Conservation (phyloP, 2,329 filamentous ascomycete species). For the Penicillium sp. region DNA sequence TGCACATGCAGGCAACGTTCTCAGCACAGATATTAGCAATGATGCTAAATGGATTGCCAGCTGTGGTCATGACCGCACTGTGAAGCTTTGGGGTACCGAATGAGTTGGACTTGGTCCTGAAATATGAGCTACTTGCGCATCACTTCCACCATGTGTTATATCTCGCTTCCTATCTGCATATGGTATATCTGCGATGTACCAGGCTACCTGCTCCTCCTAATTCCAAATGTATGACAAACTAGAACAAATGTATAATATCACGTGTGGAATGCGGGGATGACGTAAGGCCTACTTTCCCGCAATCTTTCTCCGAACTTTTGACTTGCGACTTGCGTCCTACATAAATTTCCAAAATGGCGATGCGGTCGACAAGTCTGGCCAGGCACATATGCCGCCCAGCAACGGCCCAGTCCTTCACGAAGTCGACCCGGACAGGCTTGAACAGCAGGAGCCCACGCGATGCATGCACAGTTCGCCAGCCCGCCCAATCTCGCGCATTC, state of each 20-base stretch:
- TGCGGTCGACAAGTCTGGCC: slow-evolving; percentile 11
- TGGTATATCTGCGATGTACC: background rate
- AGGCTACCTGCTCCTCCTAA: background rate
- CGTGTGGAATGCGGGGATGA: slow-evolving; percentile 22
- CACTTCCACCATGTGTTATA: background rate
- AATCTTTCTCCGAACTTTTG: background rate
- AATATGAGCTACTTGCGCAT: background rate
- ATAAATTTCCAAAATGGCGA: slow-evolving; percentile 13
- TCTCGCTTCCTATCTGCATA: background rate
- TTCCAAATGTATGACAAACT: background rate
- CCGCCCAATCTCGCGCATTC: background rate
- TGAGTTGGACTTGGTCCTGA: slow-evolving; percentile 43
- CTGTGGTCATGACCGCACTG: slow-evolving; percentile 88
- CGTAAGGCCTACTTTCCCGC: slow-evolving; percentile 17
- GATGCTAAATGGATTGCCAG: slow-evolving; percentile 93
- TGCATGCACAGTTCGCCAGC: slow-evolving; percentile 17
- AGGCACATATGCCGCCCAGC: slow-evolving; percentile 7
- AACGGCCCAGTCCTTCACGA: background rate
- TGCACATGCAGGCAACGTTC: slow-evolving; percentile 88
- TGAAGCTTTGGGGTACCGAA: slow-evolving; percentile 94
- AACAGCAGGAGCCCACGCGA: slow-evolving; percentile 7
- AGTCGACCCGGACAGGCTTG: slow-evolving; percentile 5
- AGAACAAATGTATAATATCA: slow-evolving; percentile 6
- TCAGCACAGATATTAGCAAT: slow-evolving; percentile 82
- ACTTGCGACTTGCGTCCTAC: background rate